Evolutionary conservation across 352 stramenopile species (phyloP), one percentile per base, ranked within the genome.

Genomic region (Phytopythium cucurbitacearum): DNA sequence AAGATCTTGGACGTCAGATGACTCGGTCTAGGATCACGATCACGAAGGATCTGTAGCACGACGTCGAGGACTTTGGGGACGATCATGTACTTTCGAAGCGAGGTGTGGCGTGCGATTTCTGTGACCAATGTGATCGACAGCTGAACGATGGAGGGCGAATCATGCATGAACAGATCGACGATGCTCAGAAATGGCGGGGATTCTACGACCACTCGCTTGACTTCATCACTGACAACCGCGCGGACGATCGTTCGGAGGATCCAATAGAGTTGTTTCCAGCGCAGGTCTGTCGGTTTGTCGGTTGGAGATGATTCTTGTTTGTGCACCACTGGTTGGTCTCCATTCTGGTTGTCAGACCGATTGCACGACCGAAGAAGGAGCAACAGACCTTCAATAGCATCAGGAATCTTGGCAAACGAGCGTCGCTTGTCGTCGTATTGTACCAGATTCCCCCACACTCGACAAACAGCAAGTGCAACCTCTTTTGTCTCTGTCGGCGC

Each of bases 361-460:
- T 60, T 63, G n/a, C 55, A 65, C 1, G 51, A 43, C 8, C 67
- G 57, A 3, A 85, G 51, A 6, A 88, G 48, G 1, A 50, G 40
- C 0, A 90, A 62, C 7, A 88, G 56, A n/a, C 56, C 52, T 13
- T 80, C 69, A 0, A 79, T 59, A 0, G 69, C 69, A 41, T 77
- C 64, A 1, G 60, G 28, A 7, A 73, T 49, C 39, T 72, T 54
- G 3, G 73, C 68, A 39, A 88, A 86, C 7, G 57, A 49, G 4
- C 55, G 39, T 3, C 71, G 73, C 39, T 90, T 88, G 57, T 87
- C 75, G n/a, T 73, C 62, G 46, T 74, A 74, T 16, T 74, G 63
- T 11, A 87, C 65, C 2, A 90, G 61, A 13, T 88, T 90, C 4
- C 75, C 73, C 75, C 76, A 90, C 0, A 87, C 76, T 38, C 79